Percentiles rank a stretch among this genome's conserved stretches.
These are phyloP conservation scores for Ustilago esculenta DNA, from an alignment of 1,284 basidiomycete species.

Conservation along the genomic window DNA sequence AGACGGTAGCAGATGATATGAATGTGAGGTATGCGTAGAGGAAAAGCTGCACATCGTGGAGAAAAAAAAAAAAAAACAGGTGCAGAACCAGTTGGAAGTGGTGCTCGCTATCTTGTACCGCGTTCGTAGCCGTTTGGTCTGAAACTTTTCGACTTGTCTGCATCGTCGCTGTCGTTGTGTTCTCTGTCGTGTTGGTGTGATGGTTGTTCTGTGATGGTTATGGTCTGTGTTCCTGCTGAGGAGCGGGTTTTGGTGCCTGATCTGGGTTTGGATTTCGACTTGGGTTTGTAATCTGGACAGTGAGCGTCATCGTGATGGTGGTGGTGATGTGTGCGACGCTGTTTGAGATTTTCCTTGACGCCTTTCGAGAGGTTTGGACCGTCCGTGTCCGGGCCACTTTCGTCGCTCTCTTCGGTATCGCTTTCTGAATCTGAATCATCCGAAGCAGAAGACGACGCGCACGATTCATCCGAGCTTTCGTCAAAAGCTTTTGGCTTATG, in stretches of 20 bases:
- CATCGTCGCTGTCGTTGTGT: conserved; percentile 8
- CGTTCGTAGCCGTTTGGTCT: conserved; percentile 41
- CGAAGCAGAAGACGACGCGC: conserved; percentile 1
- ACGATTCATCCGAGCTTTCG: conserved; percentile 51
- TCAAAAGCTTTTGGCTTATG: conserved; percentile 63
- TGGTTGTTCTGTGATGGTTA: conserved; percentile 6
- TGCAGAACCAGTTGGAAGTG: no score
- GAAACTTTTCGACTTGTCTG: background rate
- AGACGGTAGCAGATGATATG: no score
- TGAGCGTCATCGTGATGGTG: background rate
- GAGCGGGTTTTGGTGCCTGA: conserved; percentile 1
- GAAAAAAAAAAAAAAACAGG: background rate
- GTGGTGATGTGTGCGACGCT: background rate
- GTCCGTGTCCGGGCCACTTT: background rate
- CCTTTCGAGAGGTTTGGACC: conserved; percentile 4
- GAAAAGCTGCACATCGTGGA: no score
- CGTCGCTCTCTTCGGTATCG: conserved; percentile 12
- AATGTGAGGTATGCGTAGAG: no score
- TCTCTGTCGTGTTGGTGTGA: background rate
- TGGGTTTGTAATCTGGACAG: no score
- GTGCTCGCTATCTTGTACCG: conserved; percentile 7
- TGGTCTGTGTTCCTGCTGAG: conserved; percentile 14
- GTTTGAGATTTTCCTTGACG: conserved; percentile 11
- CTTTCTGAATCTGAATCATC: background rate
- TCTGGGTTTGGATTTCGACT: no score